A percentile compares a stretch with the other conserved stretches of the same genome.
These are phyloP conservation scores for Crithidia fasciculata DNA, from an alignment of 208 protist genomes.

Conservation along the genomic window DNA sequence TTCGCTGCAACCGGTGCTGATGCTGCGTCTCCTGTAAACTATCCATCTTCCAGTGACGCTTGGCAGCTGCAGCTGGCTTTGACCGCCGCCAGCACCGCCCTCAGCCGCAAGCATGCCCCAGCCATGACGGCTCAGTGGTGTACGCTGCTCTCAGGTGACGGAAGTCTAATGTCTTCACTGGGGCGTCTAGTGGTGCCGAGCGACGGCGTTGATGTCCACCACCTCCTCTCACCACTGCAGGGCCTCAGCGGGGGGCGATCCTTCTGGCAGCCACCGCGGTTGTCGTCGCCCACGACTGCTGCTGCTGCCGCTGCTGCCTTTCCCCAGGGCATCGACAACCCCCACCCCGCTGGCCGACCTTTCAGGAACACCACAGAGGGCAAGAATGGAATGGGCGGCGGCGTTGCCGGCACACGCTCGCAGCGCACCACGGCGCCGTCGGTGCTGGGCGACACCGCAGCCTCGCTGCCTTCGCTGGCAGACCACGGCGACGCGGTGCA, in stretches of 20 bases:
- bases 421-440: slow-evolving; percentile 5
- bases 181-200: not conserved
- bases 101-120: slow-evolving; percentile 6
- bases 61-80: slow-evolving; percentile 36
- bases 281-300: not conserved
- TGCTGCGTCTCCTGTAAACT: not conserved
- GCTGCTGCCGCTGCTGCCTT: not conserved
- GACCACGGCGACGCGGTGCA: slow-evolving; percentile 10
- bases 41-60: not conserved
- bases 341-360: not conserved
- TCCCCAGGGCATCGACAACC: slow-evolving; percentile 1
- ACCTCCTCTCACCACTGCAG: slow-evolving; percentile 2
- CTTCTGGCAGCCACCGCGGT: not conserved
- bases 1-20: slow-evolving; percentile 1
- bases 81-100: not conserved
- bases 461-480: not conserved
- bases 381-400: not conserved
- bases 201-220: not conserved
- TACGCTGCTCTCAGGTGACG: not conserved
- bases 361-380: not conserved
- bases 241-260: not conserved
- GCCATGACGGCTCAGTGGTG: slow-evolving; percentile 19
- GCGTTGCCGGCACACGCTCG: not conserved
- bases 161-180: not conserved
- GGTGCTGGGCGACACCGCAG: slow-evolving; percentile 9